These are phyloP conservation scores for Trapa bicornis DNA, from an alignment of 345 rosid species.

Conservation along the genomic window DNA sequence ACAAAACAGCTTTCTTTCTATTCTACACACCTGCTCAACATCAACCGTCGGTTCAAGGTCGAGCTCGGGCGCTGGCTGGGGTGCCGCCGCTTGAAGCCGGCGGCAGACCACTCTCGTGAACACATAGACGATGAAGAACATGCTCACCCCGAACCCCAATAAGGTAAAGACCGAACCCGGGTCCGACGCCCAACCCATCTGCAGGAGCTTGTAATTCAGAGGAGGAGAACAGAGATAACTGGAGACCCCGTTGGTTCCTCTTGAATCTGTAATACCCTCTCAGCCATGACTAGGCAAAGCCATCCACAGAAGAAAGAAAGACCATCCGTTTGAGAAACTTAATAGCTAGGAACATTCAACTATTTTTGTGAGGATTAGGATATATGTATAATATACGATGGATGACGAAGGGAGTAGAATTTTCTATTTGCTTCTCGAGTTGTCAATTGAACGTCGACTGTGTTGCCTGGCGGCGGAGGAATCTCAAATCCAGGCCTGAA, in stretches of 20 bases:
- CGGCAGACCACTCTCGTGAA: constrained; percentile 55
- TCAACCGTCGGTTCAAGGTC: constrained; percentile 37
- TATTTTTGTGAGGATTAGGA: background rate
- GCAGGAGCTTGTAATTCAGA: constrained; percentile 1
- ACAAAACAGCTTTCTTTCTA: too few relatives aligned
- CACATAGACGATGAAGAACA: constrained; percentile 45
- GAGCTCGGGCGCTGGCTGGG: constrained; percentile 38
- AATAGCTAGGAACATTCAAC: too few relatives aligned
- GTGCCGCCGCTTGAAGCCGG: constrained; percentile 22
- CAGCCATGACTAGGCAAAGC: background rate
- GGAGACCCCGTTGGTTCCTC: background rate
- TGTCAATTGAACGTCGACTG: background rate
- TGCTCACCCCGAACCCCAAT: constrained; percentile 59
- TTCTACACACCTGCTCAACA: constrained; percentile 31
- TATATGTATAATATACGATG: too few relatives aligned
- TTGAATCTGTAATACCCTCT: background rate
- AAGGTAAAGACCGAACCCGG: constrained; percentile 30
- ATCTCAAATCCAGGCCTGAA: background rate
- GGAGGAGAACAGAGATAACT: background rate
- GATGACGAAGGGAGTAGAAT: too few relatives aligned
- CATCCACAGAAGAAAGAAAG: background rate
- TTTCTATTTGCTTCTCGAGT: background rate
- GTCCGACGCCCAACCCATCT: constrained; percentile 36
- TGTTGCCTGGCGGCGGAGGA: background rate
- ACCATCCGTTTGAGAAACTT: background rate